A percentile compares a stretch with the other conserved stretches of the same genome.
These are phyloP conservation scores for Fusarium verticillioides DNA, from an alignment of 2,329 filamentous ascomycete genomes.

Conservation along the genomic window DNA sequence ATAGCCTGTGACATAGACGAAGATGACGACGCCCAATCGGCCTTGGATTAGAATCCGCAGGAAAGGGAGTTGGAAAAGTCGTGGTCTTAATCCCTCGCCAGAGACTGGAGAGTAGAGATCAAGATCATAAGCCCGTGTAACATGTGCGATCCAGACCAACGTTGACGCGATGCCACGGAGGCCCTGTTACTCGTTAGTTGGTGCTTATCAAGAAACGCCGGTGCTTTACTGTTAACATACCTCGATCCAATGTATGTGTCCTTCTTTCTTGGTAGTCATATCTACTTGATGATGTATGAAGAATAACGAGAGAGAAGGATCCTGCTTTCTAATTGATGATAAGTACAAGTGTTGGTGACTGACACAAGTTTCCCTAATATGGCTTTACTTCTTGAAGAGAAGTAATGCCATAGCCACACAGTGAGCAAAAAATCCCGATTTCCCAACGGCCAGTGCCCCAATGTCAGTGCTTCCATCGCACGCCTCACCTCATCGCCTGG, in stretches of 20 bases:
- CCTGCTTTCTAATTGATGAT: too few relatives aligned
- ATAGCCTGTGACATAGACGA: neutral
- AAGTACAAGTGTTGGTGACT: accelerated
- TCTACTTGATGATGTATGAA: accelerated
- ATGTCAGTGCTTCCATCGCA: neutral
- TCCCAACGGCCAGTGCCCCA: neutral
- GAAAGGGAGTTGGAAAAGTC: neutral
- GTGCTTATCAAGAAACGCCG: neutral
- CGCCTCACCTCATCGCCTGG: neutral
- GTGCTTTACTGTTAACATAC: neutral
- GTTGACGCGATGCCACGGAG: neutral
- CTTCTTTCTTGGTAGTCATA: neutral
- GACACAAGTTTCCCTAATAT: neutral
- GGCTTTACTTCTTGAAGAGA: accelerated
- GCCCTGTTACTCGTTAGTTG: neutral
- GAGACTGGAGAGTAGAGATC: neutral
- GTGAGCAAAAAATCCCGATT: accelerated
- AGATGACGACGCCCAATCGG: neutral
- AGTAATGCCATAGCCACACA: neutral
- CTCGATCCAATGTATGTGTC: neutral
- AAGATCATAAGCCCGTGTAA: neutral
- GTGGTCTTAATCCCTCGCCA: neutral
- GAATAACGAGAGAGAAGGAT: too few relatives aligned
- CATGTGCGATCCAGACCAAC: neutral
- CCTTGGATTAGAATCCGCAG: neutral